Evolutionary conservation across 1,139 yeast genomes (phyloP), one percentile per base, ranked within the genome.

Genomic region (Hansenula lynferdii): DNA sequence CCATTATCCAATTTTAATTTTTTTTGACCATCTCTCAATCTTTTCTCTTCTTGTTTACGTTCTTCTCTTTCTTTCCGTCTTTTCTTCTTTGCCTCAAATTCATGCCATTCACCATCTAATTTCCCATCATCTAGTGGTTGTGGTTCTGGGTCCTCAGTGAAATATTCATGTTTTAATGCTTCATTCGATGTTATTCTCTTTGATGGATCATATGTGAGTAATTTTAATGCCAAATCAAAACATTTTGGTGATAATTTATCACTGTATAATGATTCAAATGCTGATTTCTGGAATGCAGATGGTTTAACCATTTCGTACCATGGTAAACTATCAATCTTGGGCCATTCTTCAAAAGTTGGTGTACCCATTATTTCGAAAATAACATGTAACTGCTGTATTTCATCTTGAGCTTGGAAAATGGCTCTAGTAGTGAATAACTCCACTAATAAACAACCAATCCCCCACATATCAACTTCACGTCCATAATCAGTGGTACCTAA

Each of bases 391-490:
- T 92, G 97, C 37, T 85, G 81, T 22, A 92, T 74, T 54, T 92
- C 98, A 58, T 92, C 96, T 35, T 74, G 72, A 8, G 96, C 97
- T 59, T 84, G 94, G 57, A 92, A 92, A 1, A 83, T 68, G 0
- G 98, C 95, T 24, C 65, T 63, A 49, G 80, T 77, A 3, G 82
- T 75, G 57, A 86, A 89, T 31, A 92, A 61, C 57, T 92, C 98
- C 21, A 89, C 72, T 43, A 92, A 66, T 29, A 92, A 68, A 64
- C 98, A 92, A 2, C 98, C 98, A 48, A 89, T 82, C 0, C 98
- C 97, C 98, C 98, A 92, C 47, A 89, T 81, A 60, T 92, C 98
- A 11, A 92, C 94, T 51, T 86, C 96, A 32, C 90, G 67, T 0
- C 94, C 94, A 61, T 92, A 92, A 43, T 80, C 81, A 0, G 97